These are phyloP conservation scores for Thalassiosira profunda DNA, from an alignment of 108 stramenopile species.

Conservation along the genomic window DNA sequence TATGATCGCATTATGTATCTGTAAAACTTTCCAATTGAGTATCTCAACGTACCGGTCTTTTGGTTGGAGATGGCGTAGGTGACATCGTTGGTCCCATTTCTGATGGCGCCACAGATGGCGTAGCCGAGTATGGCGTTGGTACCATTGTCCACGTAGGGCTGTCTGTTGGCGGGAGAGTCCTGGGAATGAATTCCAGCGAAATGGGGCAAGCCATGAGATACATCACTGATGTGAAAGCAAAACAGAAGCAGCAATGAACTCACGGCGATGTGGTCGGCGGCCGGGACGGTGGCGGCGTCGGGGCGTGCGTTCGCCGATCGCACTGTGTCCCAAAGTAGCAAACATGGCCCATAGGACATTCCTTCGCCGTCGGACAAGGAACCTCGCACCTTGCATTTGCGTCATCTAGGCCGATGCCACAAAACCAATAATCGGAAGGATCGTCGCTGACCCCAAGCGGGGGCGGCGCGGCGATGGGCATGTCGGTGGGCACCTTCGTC, in stretches of 20 bases:
- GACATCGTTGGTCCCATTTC: slow-evolving; percentile 15
- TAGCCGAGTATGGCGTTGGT: slow-evolving; percentile 1
- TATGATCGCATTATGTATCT: not conserved
- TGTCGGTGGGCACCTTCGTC: slow-evolving; percentile 47
- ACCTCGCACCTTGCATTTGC: slow-evolving; percentile 21
- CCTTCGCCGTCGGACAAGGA: slow-evolving; percentile 27
- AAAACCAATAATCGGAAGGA: slow-evolving; percentile 47
- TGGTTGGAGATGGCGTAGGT: slow-evolving; percentile 35
- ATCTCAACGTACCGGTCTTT: slow-evolving; percentile 13
- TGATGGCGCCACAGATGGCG: slow-evolving; percentile 6
- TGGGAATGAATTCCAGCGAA: too few species aligned
- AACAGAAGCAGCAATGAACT: not conserved
- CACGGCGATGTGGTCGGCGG: slow-evolving; percentile 16
- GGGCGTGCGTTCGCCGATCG: slow-evolving; percentile 28
- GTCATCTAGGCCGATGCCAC: slow-evolving; percentile 26
- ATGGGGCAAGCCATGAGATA: too few species aligned
- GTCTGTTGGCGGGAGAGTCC: too few species aligned
- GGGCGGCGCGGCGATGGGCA: slow-evolving; percentile 41
- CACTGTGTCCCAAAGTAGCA: slow-evolving; percentile 35
- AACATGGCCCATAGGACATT: slow-evolving; percentile 35
- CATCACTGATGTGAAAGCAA: too few species aligned
- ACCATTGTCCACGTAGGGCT: not conserved
- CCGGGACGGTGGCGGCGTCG: slow-evolving; percentile 30
- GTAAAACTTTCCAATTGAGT: not conserved
- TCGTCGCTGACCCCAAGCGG: slow-evolving; percentile 37